phyloP scores from a whole-genome alignment of 1,139 yeast species.

The Hyphopichia pseudoburtonii region DNA sequence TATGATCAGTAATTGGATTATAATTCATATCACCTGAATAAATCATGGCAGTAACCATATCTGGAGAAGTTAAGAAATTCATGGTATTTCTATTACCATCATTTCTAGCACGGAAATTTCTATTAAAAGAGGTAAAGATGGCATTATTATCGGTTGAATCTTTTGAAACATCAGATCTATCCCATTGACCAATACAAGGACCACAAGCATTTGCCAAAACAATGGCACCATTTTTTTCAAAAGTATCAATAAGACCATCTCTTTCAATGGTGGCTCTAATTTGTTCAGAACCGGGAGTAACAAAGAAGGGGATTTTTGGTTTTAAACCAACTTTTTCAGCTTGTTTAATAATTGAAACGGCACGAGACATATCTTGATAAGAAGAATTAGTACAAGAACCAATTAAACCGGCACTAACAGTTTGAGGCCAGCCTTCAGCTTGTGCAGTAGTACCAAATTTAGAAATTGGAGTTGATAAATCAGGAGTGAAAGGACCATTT shows the following conservation, averaged over 20 bases:
- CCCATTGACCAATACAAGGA: constrained; percentile 99
- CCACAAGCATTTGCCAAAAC: constrained; percentile 98
- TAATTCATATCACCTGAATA: constrained; percentile 87
- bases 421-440: constrained; percentile 76
- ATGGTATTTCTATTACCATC: constrained; percentile 97
- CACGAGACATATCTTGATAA: constrained; percentile 96
- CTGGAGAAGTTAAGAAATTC: constrained; percentile 97
- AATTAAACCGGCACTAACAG: constrained; percentile 85
- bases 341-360: constrained; percentile 80
- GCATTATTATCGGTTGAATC: constrained; percentile 70
- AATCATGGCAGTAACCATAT: constrained; percentile 93
- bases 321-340: constrained; percentile 84
- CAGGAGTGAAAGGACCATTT: constrained; percentile 96
- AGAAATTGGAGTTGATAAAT: constrained; percentile 83
- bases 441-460: constrained; percentile 62
- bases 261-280: constrained; percentile 96
- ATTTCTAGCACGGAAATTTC: constrained; percentile 95
- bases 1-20: constrained; percentile 82
- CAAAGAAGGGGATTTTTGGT: constrained; percentile 89
- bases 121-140: constrained; percentile 91
- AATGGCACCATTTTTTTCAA: constrained; percentile 81
- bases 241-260: constrained; percentile 81
- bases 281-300: constrained; percentile 98
- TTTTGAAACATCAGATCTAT: constrained; percentile 67
- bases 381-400: constrained; percentile 98